Base-by-base conservation (phyloP, 768 basidiomycete species). In the Kwoniella bestiolae region DNA sequence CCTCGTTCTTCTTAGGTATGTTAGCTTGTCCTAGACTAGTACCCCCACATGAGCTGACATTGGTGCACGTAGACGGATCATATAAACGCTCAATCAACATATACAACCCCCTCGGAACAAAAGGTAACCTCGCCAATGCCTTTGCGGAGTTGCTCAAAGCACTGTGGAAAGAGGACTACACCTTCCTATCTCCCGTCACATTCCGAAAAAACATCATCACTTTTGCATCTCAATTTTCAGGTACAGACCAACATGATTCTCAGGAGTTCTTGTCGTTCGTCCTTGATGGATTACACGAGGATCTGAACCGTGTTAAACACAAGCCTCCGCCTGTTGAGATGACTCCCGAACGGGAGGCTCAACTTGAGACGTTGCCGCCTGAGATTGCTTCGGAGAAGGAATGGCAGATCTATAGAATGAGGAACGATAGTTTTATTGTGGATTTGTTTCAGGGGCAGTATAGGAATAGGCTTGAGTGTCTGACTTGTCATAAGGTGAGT, bases 381-480 rank as follows among this genome's bases (percentile, higher is more conserved):
- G 91, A 94, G 77, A 85, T 96, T 69, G 94, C 94, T 21, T 90
- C 91, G 77, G 90, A 92, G 71, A 87, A 91, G 74, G 95, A 97
- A 82, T 99, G 95, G 95, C 84, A 87, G 67, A 86, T 89, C 41
- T 98, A 96, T 85, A 87, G 87, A 79, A 87, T 87, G 83, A 86
- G 91, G 61, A 93, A 97, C 77, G 92, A 99, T 78, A 92, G 91
- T 73, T 82, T 98, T 59, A 89, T 99, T 58, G 96, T 98, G 29
- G 94, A 97, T 81, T 91, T 90, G 77, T 97, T 99, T 84, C 95
- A 98, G 82, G 95, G 95, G 11, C 96, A 98, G 80, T 97, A 96
- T 80, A 85, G 92, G 68, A 97, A 90, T 82, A 85, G 88, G 59
- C 81, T 99, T 82, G 86, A 91, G 73, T 99, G 95, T 80, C 77